Conservation (phyloP, 148 eudicot species). For the Fagopyrum tataricum region DNA sequence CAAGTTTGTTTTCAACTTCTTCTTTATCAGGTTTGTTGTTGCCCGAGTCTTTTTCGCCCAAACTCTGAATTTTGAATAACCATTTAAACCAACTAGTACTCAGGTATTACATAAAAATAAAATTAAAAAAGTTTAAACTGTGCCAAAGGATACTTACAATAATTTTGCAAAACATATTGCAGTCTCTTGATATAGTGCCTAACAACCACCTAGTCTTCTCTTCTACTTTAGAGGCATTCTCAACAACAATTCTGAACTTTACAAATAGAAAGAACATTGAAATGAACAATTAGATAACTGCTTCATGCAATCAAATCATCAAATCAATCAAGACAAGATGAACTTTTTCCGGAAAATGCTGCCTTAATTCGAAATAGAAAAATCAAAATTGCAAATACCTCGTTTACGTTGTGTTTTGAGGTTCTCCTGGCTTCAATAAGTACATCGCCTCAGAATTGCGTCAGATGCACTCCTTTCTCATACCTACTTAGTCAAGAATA, state of each 20-base stretch:
- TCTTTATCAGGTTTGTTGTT: no score
- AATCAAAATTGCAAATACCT: constrained; percentile 38
- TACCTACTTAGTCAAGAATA: no score
- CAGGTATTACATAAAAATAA: neutral
- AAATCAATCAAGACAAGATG: neutral
- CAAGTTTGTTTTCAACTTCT: constrained; percentile 21
- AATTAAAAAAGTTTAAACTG: neutral
- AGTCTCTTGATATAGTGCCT: constrained; percentile 72
- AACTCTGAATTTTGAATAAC: constrained; percentile 28
- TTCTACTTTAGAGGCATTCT: constrained; percentile 59
- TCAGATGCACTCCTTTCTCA: no score
- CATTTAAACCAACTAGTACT: neutral
- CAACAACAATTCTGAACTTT: constrained; percentile 59
- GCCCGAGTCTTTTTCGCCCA: constrained; percentile 30
- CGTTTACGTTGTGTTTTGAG: constrained; percentile 45
- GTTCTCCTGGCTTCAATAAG: constrained; percentile 41
- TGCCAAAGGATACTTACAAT: constrained; percentile 45
- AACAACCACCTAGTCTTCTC: constrained; percentile 64
- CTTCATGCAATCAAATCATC: neutral
- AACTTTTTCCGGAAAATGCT: neutral
- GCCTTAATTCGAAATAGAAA: neutral
- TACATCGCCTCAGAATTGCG: neutral
- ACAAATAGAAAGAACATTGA: neutral
- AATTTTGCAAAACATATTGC: constrained; percentile 84
- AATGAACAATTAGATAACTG: neutral